Evolutionary conservation across 805 yeast genomes (phyloP), one percentile per base, ranked within the genome.

Genomic region (Kodamaea leandrae): DNA sequence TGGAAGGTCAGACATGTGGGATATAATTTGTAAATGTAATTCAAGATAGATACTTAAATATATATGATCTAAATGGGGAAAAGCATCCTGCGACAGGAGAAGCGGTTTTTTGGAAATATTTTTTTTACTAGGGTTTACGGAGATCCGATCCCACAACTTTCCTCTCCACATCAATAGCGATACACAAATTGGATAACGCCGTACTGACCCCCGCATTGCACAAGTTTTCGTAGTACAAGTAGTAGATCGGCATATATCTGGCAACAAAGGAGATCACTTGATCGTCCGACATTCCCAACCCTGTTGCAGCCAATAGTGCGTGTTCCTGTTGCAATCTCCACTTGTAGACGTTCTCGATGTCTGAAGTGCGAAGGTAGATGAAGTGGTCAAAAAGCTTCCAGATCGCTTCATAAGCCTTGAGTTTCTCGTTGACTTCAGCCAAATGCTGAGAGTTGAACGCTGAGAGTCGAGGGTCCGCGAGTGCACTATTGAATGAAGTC

Each of bases 311-410:
- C 8, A 81, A 77, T 51, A 87, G 61, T 2, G 66, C 74, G 43
- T 82, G 82, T 53, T 88, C 96, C 56, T 82, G 87, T 55, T 88
- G 78, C 4, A 74, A 59, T 45, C 98, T 72, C 98, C 98, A 91
- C 6, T 55, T 57, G 57, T 82, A 83, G 3, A 90, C 89, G 52
- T 78, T 80, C 16, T 68, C 55, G 32, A 88, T 66, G 46, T 75
- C 65, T 33, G 68, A 64, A 0, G 96, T 82, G 20, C 76, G 72
- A 14, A 89, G 61, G 37, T 75, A 78, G 3, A 90, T 71, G 34
- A 85, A 81, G 6, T 66, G 59, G 46, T 85, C 78, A 47, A 85
- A 73, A n/a, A 50, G 37, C 23, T 60, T 54, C 91, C 95, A 82
- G 2, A 79, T 48, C 23, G 60, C 52, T 13, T 63, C 60, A 57